Evolutionary conservation across 352 stramenopile genomes (phyloP).

Genomic region (Thraustotheca clavata): DNA sequence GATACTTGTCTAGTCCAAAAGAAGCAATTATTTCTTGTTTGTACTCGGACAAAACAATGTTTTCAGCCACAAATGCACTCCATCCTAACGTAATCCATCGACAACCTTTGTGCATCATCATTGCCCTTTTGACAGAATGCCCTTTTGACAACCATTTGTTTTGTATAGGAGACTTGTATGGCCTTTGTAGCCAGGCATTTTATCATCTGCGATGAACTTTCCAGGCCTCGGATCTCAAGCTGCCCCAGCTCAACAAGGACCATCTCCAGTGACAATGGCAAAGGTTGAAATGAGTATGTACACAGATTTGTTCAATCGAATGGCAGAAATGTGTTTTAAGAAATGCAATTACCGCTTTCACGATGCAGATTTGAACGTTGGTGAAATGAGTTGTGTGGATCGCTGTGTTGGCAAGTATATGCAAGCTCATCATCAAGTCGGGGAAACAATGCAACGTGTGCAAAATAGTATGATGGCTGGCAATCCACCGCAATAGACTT

Average conservation of each 20-base stretch:
- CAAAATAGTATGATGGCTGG: constrained; percentile 87
- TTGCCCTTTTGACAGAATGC: background rate
- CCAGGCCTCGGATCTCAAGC: constrained; percentile 14
- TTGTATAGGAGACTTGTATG: background rate
- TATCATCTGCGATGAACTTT: constrained; percentile 10
- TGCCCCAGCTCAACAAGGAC: constrained; percentile 36
- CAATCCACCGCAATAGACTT: constrained; percentile 16
- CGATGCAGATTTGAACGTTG: constrained; percentile 94
- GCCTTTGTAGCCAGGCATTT: no score
- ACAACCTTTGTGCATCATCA: constrained; percentile 11
- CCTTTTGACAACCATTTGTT: background rate
- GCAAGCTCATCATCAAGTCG: constrained; percentile 92
- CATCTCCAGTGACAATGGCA: constrained; percentile 79
- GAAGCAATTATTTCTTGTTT: constrained; percentile 18
- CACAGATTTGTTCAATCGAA: constrained; percentile 85
- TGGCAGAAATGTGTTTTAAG: constrained; percentile 88
- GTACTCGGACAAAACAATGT: constrained; percentile 19
- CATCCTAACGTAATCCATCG: constrained; percentile 14
- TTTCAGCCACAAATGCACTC: constrained; percentile 19
- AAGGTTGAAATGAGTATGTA: constrained; percentile 90
- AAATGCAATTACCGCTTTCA: constrained; percentile 95
- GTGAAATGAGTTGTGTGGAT: constrained; percentile 98
- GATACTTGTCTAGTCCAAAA: constrained; percentile 19
- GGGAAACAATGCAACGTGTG: constrained; percentile 91
- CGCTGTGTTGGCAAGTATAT: constrained; percentile 97